phyloP scores from a whole-genome alignment of 345 rosid genomes.

The Ceriops decandra region DNA sequence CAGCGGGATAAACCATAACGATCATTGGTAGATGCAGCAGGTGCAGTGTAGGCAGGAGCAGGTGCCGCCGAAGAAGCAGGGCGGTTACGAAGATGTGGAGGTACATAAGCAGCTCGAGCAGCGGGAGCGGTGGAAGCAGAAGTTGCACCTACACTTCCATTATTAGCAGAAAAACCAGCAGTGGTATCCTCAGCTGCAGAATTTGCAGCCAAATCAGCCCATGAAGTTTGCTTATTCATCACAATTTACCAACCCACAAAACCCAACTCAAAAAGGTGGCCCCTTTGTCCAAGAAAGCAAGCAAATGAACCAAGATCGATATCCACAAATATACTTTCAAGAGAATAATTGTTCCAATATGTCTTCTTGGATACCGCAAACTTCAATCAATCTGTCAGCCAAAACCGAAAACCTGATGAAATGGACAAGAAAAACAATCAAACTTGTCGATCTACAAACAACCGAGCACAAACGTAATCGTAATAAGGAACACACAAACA shows the following conservation, averaged over 20 bases:
- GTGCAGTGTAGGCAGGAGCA: slow-evolving; percentile 41
- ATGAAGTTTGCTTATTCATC: slow-evolving; percentile 67
- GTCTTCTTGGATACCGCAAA: no score
- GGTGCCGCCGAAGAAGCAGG: slow-evolving; percentile 47
- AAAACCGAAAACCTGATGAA: no score
- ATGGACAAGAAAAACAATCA: no score
- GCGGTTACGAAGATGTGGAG: slow-evolving; percentile 86
- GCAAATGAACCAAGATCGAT: not conserved
- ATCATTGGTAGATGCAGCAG: slow-evolving; percentile 36
- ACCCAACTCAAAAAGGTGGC: not conserved
- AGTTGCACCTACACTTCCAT: slow-evolving; percentile 31
- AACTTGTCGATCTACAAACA: no score
- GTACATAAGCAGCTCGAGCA: slow-evolving; percentile 55
- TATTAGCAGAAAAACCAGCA: slow-evolving; percentile 43
- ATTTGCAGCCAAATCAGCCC: slow-evolving; percentile 96
- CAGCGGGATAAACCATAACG: slow-evolving; percentile 53
- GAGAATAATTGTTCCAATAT: no score
- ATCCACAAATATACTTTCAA: not conserved
- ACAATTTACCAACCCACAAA: slow-evolving; percentile 24
- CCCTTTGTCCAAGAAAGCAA: not conserved
- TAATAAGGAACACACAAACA: no score
- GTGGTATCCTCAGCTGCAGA: slow-evolving; percentile 69
- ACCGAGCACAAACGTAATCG: no score
- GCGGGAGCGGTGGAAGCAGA: slow-evolving; percentile 35
- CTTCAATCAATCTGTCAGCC: no score